phyloP scores from a whole-genome alignment of 352 stramenopile genomes.

The Phytophthora agathidicida region DNA sequence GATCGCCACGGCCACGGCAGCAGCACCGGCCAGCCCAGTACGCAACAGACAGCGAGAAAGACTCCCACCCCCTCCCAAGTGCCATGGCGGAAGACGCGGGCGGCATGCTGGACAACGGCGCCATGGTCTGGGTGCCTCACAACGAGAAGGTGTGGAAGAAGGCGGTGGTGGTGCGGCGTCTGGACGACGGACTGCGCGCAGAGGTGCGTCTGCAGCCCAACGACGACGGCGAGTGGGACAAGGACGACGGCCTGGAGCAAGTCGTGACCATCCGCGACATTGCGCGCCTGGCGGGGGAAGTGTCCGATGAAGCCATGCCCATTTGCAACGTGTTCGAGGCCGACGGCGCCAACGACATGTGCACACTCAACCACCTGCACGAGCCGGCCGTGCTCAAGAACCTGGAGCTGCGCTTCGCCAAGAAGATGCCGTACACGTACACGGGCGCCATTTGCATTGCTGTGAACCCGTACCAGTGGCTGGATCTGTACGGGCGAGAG shows the following conservation, averaged over 20 bases:
- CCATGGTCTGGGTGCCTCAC: constrained; percentile 85
- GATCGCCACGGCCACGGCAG: constrained; percentile 8
- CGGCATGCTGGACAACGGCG: constrained; percentile 63
- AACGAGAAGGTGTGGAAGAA: constrained; percentile 80
- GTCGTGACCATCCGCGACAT: constrained; percentile 72
- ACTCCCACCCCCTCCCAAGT: neutral
- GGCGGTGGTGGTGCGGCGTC: constrained; percentile 64
- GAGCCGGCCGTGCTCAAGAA: constrained; percentile 82
- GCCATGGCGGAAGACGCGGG: constrained; percentile 45
- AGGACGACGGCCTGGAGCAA: constrained; percentile 66
- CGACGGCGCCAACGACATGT: constrained; percentile 80
- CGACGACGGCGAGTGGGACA: constrained; percentile 58
- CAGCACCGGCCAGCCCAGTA: constrained; percentile 18
- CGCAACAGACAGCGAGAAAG: constrained; percentile 17
- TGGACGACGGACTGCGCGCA: constrained; percentile 52
- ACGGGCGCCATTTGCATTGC: constrained; percentile 82
- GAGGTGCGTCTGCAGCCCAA: constrained; percentile 70
- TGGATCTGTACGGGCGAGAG: constrained; percentile 73
- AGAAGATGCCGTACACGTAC: constrained; percentile 84
- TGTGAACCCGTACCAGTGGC: constrained; percentile 85
- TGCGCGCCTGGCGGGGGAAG: constrained; percentile 68
- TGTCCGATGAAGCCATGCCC: constrained; percentile 78
- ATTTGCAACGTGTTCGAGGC: constrained; percentile 83
- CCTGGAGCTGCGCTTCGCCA: constrained; percentile 69
- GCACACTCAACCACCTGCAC: constrained; percentile 80